These are phyloP conservation scores for Curvularia eragrostidis DNA, from an alignment of 2,329 filamentous ascomycete genomes.

Conservation along the genomic window DNA sequence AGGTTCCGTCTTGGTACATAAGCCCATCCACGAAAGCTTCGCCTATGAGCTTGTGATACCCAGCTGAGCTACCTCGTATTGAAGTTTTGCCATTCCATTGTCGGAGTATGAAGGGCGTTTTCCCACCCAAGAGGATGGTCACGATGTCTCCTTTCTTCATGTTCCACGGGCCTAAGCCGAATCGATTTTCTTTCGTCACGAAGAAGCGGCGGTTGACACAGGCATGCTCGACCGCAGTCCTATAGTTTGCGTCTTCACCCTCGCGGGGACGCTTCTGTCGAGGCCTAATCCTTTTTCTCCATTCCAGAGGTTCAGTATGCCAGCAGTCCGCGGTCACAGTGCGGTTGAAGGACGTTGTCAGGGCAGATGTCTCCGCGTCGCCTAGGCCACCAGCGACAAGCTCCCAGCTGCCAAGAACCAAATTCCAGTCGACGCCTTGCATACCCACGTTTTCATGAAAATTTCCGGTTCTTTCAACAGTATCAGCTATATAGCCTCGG, in stretches of 20 bases:
- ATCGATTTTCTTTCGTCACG: constrained; percentile 2
- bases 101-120: constrained; percentile 11
- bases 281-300: neutral
- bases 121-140: constrained; percentile 12
- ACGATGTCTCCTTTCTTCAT: constrained; percentile 10
- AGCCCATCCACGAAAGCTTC: constrained; percentile 16
- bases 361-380: neutral
- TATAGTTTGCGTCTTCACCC: neutral
- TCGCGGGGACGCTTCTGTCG: neutral
- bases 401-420: neutral
- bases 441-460: neutral
- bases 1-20: constrained; percentile 14
- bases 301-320: constrained; percentile 3
- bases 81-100: neutral
- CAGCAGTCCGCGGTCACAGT: constrained; percentile 12
- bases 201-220: constrained; percentile 15
- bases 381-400: neutral
- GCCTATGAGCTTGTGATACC: constrained; percentile 14
- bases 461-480: neutral
- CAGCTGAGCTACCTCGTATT: no score
- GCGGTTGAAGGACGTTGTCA: constrained; percentile 2
- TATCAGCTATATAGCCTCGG: neutral
- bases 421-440: neutral
- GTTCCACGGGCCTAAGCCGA: constrained; percentile 13
- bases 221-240: neutral